phyloP scores from a whole-genome alignment of 2,329 filamentous ascomycete genomes.

The Cladobotryum mycophilum region DNA sequence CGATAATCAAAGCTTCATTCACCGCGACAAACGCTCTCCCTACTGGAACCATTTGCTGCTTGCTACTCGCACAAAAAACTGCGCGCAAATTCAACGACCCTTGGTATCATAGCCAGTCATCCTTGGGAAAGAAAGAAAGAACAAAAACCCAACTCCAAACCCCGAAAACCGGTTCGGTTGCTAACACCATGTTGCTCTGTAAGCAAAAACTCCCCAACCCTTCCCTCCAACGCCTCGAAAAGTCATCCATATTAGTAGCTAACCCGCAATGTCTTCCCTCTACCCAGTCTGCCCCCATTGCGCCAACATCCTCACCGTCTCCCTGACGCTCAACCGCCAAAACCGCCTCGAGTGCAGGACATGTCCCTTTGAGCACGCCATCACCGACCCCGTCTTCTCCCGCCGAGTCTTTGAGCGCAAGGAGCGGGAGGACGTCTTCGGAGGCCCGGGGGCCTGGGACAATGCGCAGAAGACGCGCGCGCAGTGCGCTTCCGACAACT shows the following conservation, averaged over 20 bases:
- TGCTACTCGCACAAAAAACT: background rate
- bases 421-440: constrained; percentile 84
- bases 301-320: constrained; percentile 76
- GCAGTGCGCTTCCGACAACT: constrained; percentile 76
- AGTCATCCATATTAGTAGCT: constrained; percentile 9
- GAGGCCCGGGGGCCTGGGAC: constrained; percentile 81
- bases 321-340: constrained; percentile 46
- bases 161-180: background rate
- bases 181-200: constrained; percentile 60
- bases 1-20: too few relatives aligned
- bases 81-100: background rate
- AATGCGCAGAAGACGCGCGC: constrained; percentile 80
- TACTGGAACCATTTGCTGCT: background rate
- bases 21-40: too few relatives aligned
- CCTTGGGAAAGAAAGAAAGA: too few relatives aligned
- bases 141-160: too few relatives aligned
- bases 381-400: constrained; percentile 71
- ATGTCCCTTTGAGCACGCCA: constrained; percentile 84
- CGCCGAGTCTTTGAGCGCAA: constrained; percentile 83
- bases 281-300: constrained; percentile 70
- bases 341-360: constrained; percentile 95
- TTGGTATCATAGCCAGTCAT: background rate
- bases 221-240: background rate
- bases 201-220: constrained; percentile 19
- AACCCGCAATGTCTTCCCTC: constrained; percentile 6